Base-by-base conservation (phyloP, 106 monocot species). In the Allium sativum region DNA sequence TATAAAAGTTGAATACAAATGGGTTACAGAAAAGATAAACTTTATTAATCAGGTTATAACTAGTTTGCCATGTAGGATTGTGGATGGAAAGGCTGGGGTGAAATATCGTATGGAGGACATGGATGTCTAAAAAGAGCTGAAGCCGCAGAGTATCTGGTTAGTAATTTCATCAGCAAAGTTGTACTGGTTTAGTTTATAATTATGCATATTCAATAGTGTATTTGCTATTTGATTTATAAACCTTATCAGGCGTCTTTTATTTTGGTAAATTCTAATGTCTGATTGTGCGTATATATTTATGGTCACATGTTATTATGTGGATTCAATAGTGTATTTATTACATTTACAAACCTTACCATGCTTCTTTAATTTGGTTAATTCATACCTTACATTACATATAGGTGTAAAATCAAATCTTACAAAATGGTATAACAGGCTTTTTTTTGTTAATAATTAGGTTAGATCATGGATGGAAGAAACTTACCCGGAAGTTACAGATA, bases 71-170 rank as follows among this genome's bases (percentile, higher is more conserved):
- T 70, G 59, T 64, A 98, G 92, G 78, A 71, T 45, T 78, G 74
- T 76, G 98, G 92, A 65, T 98, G 91, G 91, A 98, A 98, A 78
- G 78, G 85, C 21, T 98, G 98, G 98, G 98, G 98, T 67, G 98
- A 92, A 72, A 88, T 92, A 63, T 98, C 98, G 42, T 98, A 88
- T 77, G 98, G 88, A 61, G 98, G 98, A 19, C 67, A 50, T 80
- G 80, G 64, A 74, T 92, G 98, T 73, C 42, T 88, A 63, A 74
- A 58, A 62, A 91, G 98, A 68, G 88, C 98, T 68, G 76, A 92
- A 70, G 85, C 85, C 58, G 98, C 98, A 53, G 80, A 81, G 20
- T 80, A 76, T 73, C 74, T 98, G 76, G 98, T 98, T 41, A 56
- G 85, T 60, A 31, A 31, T 31, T 31, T 31, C 31, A 31, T 31